These are phyloP conservation scores for Phialemonium atrogriseum DNA, from an alignment of 2,329 filamentous ascomycete species.

Conservation along the genomic window DNA sequence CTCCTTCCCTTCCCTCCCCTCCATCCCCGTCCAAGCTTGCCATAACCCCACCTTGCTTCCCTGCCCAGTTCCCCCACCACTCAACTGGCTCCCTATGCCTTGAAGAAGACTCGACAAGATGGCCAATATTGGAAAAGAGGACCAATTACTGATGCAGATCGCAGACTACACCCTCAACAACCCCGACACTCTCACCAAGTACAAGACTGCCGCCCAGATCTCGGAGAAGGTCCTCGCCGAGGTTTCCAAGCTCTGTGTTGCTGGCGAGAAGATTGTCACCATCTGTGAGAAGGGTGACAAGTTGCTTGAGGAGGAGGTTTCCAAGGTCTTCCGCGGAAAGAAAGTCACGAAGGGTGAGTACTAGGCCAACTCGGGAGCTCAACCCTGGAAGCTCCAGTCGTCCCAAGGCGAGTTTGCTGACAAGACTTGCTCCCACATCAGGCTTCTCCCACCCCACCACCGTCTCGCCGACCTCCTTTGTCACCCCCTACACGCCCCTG, in stretches of 20 bases:
- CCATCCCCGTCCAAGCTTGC: not conserved
- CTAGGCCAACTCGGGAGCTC: too few relatives aligned
- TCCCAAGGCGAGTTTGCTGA: too few relatives aligned
- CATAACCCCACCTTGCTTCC: too few relatives aligned
- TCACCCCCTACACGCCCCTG: constrained; percentile 94
- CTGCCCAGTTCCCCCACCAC: not conserved
- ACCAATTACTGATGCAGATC: constrained; percentile 6
- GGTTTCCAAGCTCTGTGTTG: constrained; percentile 64
- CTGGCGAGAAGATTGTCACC: constrained; percentile 86
- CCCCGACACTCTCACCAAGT: constrained; percentile 95
- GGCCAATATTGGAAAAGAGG: constrained; percentile 2
- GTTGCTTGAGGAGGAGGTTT: constrained; percentile 84
- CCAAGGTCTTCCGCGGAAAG: constrained; percentile 97
- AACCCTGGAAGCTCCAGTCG: too few relatives aligned
- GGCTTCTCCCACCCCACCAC: constrained; percentile 92
- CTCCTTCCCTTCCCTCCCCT: not conserved
- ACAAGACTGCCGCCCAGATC: constrained; percentile 93
- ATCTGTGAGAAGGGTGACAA: constrained; percentile 95
- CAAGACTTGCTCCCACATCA: constrained; percentile 25
- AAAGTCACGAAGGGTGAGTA: constrained; percentile 81
- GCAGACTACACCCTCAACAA: constrained; percentile 87
- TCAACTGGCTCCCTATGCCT: not conserved
- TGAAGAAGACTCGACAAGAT: not conserved
- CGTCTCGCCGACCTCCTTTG: constrained; percentile 84
- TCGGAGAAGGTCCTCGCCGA: constrained; percentile 91